Percentiles rank a stretch among this genome's conserved stretches.
These are phyloP conservation scores for Priceomyces medius DNA, from an alignment of 805 yeast genomes.

Conservation along the genomic window DNA sequence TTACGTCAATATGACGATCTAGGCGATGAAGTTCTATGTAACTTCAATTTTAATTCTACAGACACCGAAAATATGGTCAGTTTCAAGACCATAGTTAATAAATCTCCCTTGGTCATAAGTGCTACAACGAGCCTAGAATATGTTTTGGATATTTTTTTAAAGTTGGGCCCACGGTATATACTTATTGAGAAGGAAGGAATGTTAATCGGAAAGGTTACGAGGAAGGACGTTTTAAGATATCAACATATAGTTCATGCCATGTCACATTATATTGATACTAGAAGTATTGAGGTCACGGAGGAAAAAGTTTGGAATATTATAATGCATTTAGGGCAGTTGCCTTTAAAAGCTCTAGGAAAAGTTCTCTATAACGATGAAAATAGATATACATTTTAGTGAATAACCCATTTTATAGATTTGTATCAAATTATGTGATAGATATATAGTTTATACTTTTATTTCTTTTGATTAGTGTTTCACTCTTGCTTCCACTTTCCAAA, in stretches of 20 bases:
- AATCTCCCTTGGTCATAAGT: slow-evolving; percentile 62
- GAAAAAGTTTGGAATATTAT: slow-evolving; percentile 36
- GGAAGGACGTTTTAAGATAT: slow-evolving; percentile 77
- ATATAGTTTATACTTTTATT: no score
- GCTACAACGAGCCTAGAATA: slow-evolving; percentile 56
- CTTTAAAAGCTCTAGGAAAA: slow-evolving; percentile 26
- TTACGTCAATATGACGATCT: slow-evolving; percentile 20
- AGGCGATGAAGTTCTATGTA: slow-evolving; percentile 11
- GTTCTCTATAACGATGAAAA: slow-evolving; percentile 30
- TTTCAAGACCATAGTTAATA: slow-evolving; percentile 37
- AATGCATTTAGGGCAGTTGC: slow-evolving; percentile 17
- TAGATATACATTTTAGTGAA: slow-evolving; percentile 14
- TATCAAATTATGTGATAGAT: background rate
- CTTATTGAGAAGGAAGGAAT: slow-evolving; percentile 58
- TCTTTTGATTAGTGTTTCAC: no score
- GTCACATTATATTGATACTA: slow-evolving; percentile 13
- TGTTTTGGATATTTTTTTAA: slow-evolving; percentile 65
- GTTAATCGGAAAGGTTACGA: slow-evolving; percentile 73
- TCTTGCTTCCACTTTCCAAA: slow-evolving; percentile 82
- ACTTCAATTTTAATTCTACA: slow-evolving; percentile 8
- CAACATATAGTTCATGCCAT: slow-evolving; percentile 41
- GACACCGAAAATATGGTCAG: slow-evolving; percentile 12
- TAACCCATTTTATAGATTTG: background rate
- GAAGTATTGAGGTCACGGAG: slow-evolving; percentile 23
- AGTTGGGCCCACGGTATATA: slow-evolving; percentile 76